Conservation (phyloP, 306 rosid genomes). For the Lathyrus aphaca region DNA sequence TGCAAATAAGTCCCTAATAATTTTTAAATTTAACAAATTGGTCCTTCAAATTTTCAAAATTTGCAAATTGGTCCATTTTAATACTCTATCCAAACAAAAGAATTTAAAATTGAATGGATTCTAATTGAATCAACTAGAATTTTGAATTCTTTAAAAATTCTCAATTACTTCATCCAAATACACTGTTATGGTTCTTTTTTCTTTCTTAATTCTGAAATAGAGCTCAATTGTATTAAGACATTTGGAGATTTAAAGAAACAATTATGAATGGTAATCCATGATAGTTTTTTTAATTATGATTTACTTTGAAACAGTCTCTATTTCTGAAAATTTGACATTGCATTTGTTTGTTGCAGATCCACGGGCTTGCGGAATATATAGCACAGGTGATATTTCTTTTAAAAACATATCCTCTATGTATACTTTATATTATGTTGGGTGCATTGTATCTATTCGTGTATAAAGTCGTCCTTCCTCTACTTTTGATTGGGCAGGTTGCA, state of each 20-base stretch:
- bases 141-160: too few relatives aligned
- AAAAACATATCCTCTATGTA: conserved; percentile 5
- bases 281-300: background rate
- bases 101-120: too few relatives aligned
- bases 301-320: conserved; percentile 3
- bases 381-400: conserved; percentile 81
- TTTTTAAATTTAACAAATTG: too few relatives aligned
- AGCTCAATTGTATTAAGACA: background rate
- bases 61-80: too few relatives aligned
- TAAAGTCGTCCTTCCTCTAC: conserved; percentile 22
- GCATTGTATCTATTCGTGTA: conserved; percentile 25
- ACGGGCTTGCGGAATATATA: conserved; percentile 94
- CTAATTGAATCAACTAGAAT: too few relatives aligned
- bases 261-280: conserved; percentile 23
- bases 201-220: conserved; percentile 17
- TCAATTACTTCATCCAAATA: too few relatives aligned
- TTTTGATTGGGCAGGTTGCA: conserved; percentile 27
- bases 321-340: conserved; percentile 40
- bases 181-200: background rate
- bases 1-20: too few relatives aligned
- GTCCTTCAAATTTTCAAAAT: too few relatives aligned
- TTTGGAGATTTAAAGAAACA: conserved; percentile 20
- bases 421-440: conserved; percentile 9
- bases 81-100: too few relatives aligned
- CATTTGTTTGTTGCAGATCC: conserved; percentile 65